Conservation (phyloP, 1,284 basidiomycete species). For the Ustilago shanxiensis region DNA sequence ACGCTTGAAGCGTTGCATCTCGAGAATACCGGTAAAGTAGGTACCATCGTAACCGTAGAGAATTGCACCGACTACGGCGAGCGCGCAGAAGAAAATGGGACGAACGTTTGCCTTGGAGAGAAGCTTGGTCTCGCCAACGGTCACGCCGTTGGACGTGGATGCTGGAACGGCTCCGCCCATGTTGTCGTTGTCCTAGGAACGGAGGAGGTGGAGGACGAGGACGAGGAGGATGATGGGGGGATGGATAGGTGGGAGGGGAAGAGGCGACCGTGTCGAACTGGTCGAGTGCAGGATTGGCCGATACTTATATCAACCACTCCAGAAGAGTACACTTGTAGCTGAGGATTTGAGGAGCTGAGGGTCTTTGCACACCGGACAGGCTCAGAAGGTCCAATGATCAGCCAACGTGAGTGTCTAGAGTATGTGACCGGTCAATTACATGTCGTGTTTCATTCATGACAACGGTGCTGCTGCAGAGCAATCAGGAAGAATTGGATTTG, state of each 20-base stretch:
- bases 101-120: conserved; percentile 66
- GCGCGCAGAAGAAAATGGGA: conserved; percentile 67
- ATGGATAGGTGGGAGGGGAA: neutral
- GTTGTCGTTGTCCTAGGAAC: neutral
- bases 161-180: conserved; percentile 42
- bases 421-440: conserved; percentile 3
- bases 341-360: neutral
- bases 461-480: neutral
- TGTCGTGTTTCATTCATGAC: neutral
- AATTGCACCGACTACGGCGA: conserved; percentile 65
- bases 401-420: neutral
- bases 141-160: conserved; percentile 31
- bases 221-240: neutral
- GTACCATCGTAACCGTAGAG: conserved; percentile 71
- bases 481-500: conserved; percentile 3
- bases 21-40: conserved; percentile 68
- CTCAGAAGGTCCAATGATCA: conserved; percentile 9
- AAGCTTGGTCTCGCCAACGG: conserved; percentile 56
- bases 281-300: neutral
- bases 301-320: conserved; percentile 8
- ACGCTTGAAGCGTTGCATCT: conserved; percentile 63
- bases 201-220: neutral
- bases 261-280: neutral
- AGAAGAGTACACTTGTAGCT: neutral
- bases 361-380: conserved; percentile 2